A percentile compares a stretch with the other conserved stretches of the same genome.
These are phyloP conservation scores for Phlebiopsis flavidoalba DNA, from an alignment of 768 basidiomycete genomes.

Conservation along the genomic window DNA sequence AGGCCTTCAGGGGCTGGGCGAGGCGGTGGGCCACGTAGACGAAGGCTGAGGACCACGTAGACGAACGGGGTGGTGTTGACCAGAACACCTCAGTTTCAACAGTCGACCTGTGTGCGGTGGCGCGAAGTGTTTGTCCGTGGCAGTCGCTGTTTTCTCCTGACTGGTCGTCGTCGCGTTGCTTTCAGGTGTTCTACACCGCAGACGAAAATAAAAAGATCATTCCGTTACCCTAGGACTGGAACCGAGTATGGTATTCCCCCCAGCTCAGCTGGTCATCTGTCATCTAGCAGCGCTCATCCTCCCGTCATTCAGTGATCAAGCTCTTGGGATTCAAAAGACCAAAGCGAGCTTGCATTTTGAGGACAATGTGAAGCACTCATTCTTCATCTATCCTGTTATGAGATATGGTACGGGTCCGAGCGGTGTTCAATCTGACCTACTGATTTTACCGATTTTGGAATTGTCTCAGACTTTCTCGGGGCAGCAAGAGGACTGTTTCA, in stretches of 20 bases:
- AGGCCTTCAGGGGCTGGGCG: too few species aligned
- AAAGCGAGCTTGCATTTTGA: conserved; percentile 66
- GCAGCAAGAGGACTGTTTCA: conserved; percentile 91
- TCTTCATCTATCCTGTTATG: conserved; percentile 90
- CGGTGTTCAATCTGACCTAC: not conserved
- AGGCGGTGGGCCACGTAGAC: too few species aligned
- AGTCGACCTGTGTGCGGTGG: conserved; percentile 46
- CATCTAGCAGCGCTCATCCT: not conserved
- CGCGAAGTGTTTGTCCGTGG: conserved; percentile 12
- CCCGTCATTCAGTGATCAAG: conserved; percentile 57
- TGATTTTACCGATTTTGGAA: not conserved
- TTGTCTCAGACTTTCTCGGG: conserved; percentile 66
- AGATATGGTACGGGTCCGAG: conserved; percentile 59
- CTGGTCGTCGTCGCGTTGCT: not conserved
- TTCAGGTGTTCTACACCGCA: conserved; percentile 77
- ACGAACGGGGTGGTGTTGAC: conserved; percentile 18
- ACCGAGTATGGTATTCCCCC: conserved; percentile 55
- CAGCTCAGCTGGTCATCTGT: not conserved
- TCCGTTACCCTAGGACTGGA: conserved; percentile 77
- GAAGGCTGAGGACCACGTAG: conserved; percentile 34
- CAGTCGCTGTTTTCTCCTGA: not conserved
- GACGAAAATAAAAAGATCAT: conserved; percentile 78
- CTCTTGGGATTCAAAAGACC: conserved; percentile 90
- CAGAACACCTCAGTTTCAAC: conserved; percentile 32
- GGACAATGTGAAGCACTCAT: conserved; percentile 88